Evolutionary conservation across 345 rosid genomes (phyloP).

Genomic region (Eutrema japonicum): DNA sequence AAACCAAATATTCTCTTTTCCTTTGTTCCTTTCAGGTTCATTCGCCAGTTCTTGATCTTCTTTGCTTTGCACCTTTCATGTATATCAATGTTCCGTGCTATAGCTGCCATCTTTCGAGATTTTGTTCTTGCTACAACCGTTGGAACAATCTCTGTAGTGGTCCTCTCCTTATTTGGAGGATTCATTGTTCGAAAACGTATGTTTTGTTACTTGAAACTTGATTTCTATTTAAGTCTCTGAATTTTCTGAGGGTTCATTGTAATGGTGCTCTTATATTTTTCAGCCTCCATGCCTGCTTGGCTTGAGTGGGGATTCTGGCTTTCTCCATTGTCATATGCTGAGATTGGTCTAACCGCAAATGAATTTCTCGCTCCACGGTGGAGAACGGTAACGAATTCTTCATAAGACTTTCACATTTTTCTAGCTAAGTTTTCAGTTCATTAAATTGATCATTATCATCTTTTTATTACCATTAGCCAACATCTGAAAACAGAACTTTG

Average conservation of each 20-base stretch:
- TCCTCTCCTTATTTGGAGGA: constrained; percentile 61
- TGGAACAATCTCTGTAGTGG: constrained; percentile 46
- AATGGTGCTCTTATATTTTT: background rate
- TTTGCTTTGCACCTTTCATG: constrained; percentile 58
- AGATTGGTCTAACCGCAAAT: constrained; percentile 61
- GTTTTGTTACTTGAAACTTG: constrained; percentile 5
- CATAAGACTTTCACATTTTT: background rate
- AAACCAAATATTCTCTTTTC: background rate
- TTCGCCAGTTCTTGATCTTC: constrained; percentile 59
- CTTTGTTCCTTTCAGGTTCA: constrained; percentile 48
- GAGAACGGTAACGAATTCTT: constrained; percentile 46
- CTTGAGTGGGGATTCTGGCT: constrained; percentile 75
- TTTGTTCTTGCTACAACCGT: constrained; percentile 54
- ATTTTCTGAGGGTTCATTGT: constrained; percentile 51
- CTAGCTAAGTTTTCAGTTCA: background rate
- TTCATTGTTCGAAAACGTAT: constrained; percentile 55
- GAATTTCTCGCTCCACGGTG: constrained; percentile 70
- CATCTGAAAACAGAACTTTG: constrained; percentile 40
- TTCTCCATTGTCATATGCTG: constrained; percentile 63
- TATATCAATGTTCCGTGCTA: constrained; percentile 55
- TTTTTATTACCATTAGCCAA: constrained; percentile 33
- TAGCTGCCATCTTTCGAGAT: constrained; percentile 53
- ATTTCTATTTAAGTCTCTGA: background rate
- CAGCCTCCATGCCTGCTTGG: constrained; percentile 59
- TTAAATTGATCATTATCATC: background rate